Base-by-base conservation (phyloP, 176 grass and related monocot species). In the Saccharum spontaneum region DNA sequence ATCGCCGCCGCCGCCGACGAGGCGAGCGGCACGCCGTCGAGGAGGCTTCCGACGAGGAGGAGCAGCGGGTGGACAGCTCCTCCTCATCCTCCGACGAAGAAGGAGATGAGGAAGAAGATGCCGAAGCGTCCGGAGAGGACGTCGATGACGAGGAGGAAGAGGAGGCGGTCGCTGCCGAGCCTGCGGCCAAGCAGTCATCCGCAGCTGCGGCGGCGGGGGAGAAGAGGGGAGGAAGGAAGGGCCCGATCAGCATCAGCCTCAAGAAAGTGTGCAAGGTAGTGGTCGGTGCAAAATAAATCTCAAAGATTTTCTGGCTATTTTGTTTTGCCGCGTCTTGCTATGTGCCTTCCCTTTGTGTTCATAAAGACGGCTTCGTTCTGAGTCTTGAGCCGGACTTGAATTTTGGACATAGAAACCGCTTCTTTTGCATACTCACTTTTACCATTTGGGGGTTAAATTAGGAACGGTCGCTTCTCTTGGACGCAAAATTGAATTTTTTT, bases 251-350 rank as follows among this genome's bases (percentile, higher is more conserved):
- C 75, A 93, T 98, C 73, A 94, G 89, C 37, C 95, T 98, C 44
- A 91, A 93, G 82, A 98, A 93, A 88, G 95, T 98, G 10, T 98
- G 95, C 83, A 97, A 97, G 91, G 89, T 93, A 84, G 40, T 41
- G 7, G 17, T 10, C 64, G 31, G 52, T 69, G 59, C 77, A 41
- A 55, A 7, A 13, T 65, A 9, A 17, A 15, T 70, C 16, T 63
- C 16, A 43, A 14, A 60, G 55, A 3, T 83, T 72, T 75, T 67
- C 0, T 62, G 34, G 11, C 1, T 8, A 61, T 33, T 59, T 59
- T 52, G 6, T 33, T 59, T 59, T 52, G 6, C 10, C 14, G 22
- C 38, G 30, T 75, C 10, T 52, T 13, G 31, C 52, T n/a, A 2
- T 22, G 14, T 9, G 24, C 34, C 41, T 41, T 75, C 62, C 28